These are phyloP conservation scores for Candida pseudoglaebosa DNA, from an alignment of 805 yeast species.

Conservation along the genomic window DNA sequence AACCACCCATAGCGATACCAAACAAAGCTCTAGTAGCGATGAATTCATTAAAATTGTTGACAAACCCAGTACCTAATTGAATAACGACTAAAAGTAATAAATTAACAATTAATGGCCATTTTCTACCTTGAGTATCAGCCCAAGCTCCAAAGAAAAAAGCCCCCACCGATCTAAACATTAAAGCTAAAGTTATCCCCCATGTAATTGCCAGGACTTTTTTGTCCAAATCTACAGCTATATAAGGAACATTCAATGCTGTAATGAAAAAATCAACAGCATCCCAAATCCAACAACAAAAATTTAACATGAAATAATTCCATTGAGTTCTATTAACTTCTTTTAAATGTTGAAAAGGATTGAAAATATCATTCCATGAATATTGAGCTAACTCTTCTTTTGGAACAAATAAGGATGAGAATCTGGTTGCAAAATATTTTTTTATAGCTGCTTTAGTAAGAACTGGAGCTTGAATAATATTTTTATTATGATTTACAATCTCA, in stretches of 20 bases:
- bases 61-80: conserved; percentile 66
- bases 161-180: conserved; percentile 70
- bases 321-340: conserved; percentile 31
- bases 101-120: conserved; percentile 58
- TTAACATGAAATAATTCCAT: conserved; percentile 59
- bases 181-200: conserved; percentile 70
- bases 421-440: conserved; percentile 36
- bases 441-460: conserved; percentile 8
- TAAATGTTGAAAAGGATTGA: conserved; percentile 45
- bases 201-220: conserved; percentile 48
- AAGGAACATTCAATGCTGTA: conserved; percentile 51
- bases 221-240: conserved; percentile 47
- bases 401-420: conserved; percentile 46
- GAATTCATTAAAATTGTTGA: conserved; percentile 53
- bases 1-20: conserved; percentile 71
- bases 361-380: conserved; percentile 32
- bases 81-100: conserved; percentile 45
- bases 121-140: conserved; percentile 64
- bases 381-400: conserved; percentile 39
- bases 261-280: conserved; percentile 72
- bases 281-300: conserved; percentile 64
- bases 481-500: conserved; percentile 16
- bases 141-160: conserved; percentile 62
- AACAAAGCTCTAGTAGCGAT: conserved; percentile 59
- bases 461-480: conserved; percentile 25